Conservation (phyloP, 768 basidiomycete species). For the Amanita subjunquillea region DNA sequence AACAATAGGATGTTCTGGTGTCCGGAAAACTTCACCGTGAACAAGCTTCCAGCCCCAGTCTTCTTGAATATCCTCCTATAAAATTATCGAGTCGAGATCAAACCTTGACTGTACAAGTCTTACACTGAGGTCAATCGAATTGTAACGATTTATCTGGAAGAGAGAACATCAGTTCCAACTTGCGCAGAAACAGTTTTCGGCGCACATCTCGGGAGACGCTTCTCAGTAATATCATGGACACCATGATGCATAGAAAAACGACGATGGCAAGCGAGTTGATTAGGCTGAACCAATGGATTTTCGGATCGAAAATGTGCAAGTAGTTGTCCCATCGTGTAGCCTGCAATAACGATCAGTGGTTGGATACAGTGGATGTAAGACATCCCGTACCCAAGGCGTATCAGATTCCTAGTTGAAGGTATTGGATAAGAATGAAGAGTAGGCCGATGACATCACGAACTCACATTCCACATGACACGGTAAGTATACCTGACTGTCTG, state of each 20-base stretch:
- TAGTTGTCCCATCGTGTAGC: slow-evolving; percentile 97
- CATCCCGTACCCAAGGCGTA: slow-evolving; percentile 60
- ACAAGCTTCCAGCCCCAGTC: slow-evolving; percentile 99
- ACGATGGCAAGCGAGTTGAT: slow-evolving; percentile 90
- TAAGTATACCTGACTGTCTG: slow-evolving; percentile 82
- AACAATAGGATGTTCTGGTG: slow-evolving; percentile 65
- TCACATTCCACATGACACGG: slow-evolving; percentile 76
- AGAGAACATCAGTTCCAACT: slow-evolving; percentile 10
- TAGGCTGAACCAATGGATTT: slow-evolving; percentile 94
- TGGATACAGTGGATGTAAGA: neutral
- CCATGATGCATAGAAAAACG: slow-evolving; percentile 87
- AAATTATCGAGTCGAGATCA: neutral
- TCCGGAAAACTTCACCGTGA: slow-evolving; percentile 91
- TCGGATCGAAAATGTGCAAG: slow-evolving; percentile 85
- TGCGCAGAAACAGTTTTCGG: slow-evolving; percentile 3
- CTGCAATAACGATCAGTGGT: slow-evolving; percentile 24
- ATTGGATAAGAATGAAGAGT: neutral
- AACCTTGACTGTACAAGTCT: slow-evolving; percentile 12
- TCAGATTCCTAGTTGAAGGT: slow-evolving; percentile 53
- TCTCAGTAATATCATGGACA: slow-evolving; percentile 80
- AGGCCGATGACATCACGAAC: slow-evolving; percentile 14
- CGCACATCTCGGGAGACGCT: slow-evolving; percentile 83
- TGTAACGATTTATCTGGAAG: slow-evolving; percentile 82
- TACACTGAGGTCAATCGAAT: slow-evolving; percentile 85
- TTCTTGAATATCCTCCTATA: slow-evolving; percentile 89